Evolutionary conservation across 2,329 filamentous ascomycete species (phyloP), one percentile per base, ranked within the genome.

Genomic region (Clarireedia homoeocarpa): DNA sequence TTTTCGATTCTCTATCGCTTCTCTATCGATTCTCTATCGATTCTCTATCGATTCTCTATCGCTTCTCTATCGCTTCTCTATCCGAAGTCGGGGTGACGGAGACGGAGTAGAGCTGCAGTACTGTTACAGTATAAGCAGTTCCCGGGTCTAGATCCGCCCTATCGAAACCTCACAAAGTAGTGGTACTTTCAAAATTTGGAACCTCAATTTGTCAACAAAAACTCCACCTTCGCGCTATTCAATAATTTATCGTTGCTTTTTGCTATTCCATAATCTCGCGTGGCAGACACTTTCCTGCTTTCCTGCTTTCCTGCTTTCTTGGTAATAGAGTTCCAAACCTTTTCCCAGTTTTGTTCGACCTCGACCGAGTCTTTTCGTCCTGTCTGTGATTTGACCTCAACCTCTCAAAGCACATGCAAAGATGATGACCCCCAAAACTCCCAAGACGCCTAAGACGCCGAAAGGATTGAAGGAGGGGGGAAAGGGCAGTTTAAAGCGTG

Each of bases 401-500:
- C 30, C 30, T 34, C 30, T 42, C 39, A 20, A 42, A 20, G 7
- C 20, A 20, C 39, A n/a, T 14, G n/a, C 39, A 42, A 20, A 42
- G n/a, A 42, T 42, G 39, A 20, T 20, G 20, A n/a, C 39, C 7
- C 39, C 20, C 2, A 46, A 24, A 12, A 46, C 42, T 10, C 42
- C 42, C 23, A 46, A 46, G n/a, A 24, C 39, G 7, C 17, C 39
- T 14, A 20, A 42, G 17, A 20, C 52, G 26, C 48, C 34, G 6
- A 48, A 42, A 30, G 36, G 5, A 44, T 36, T 14, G 5, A 26
- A 50, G 24, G 26, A 44, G 15, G 27, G 4, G 24, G 47, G 26
- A 5, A 36, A 50, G 27, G 15, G 53, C 26, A 34, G 6, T 26
- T 36, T 55, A 14, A 55, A 55, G 47, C 53, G 53, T 24, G 53